Evolutionary conservation across 768 basidiomycete genomes (phyloP).

Genomic region (Lepiota subincarnata): DNA sequence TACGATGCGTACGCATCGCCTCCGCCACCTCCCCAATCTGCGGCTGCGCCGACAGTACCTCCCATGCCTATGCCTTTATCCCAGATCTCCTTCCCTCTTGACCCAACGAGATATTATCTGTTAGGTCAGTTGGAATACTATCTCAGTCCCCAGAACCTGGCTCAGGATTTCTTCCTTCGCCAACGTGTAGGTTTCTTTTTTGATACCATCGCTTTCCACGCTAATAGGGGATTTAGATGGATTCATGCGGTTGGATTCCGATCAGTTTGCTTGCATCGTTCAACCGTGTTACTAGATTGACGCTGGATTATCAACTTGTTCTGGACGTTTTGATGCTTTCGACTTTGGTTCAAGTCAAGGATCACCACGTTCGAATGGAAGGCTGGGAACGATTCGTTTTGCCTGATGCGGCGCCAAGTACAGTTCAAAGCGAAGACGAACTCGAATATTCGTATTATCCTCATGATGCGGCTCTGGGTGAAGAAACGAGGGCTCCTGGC

Average conservation of each 20-base stretch:
- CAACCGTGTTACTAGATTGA: conserved; percentile 73
- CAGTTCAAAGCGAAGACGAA: conserved; percentile 28
- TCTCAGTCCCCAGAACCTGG: conserved; percentile 85
- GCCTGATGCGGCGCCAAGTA: conserved; percentile 55
- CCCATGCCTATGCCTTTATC: conserved; percentile 46
- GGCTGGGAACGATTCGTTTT: conserved; percentile 61
- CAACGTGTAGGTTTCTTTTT: conserved; percentile 52
- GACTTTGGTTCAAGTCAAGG: conserved; percentile 62
- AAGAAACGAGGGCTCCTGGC: neutral
- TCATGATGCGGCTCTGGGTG: conserved; percentile 7
- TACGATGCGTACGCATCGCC: conserved; percentile 16
- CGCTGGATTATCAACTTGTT: conserved; percentile 55
- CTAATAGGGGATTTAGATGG: conserved; percentile 53
- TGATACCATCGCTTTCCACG: conserved; percentile 1
- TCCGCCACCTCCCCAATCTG: conserved; percentile 21
- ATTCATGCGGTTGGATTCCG: conserved; percentile 81
- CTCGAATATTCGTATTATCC: conserved; percentile 12
- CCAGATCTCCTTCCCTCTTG: conserved; percentile 51
- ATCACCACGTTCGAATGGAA: conserved; percentile 65
- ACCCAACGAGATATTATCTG: conserved; percentile 62
- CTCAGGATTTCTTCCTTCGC: conserved; percentile 80
- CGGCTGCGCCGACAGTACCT: conserved; percentile 18
- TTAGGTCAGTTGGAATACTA: conserved; percentile 91
- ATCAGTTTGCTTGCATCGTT: conserved; percentile 82
- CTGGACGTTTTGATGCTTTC: conserved; percentile 68